Base-by-base conservation (phyloP, 345 rosid species). In the Abelmoschus esculentus region DNA sequence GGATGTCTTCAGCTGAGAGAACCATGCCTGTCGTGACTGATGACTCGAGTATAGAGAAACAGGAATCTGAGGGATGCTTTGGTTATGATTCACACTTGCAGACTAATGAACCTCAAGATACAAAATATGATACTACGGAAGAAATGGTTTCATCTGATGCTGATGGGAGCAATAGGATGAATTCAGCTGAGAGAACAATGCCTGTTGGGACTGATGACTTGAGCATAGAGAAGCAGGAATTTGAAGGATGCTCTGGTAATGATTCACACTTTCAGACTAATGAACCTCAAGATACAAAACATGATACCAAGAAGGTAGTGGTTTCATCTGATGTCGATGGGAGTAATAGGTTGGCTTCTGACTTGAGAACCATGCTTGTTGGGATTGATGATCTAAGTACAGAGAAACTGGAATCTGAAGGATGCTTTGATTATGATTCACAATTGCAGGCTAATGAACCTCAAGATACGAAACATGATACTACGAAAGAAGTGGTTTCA, bases 111-210 rank as follows among this genome's bases (percentile, higher is more conserved):
- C 53, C 56, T 19, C 14, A 50, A 61, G 65, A 65, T 42, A 67
- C 19, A 0, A 62, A 34, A 55, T 36, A 55, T 22, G 69, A 55
- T 14, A 14, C 10, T 44, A 31, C 32, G 7, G 73, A 49, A 12
- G 57, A 54, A 5, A 29, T 72, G 62, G 73, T 72, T 72, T 64
- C 75, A 56, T 67, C 79, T 47, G 76, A 81, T 65, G 61, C 15
- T 38, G 55, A 31, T 19, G 66, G 50, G 62, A 10, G 58, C 44
- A 79, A 52, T 34, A 60, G n/a, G 64, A n/a, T 61, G 65, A 61
- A 15, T 36, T 36, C 66, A 47, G 75, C 72, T 26, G 28, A 32
- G 34, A 61, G 19, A 73, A 66, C 15, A 44, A 32, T 61, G 49
- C 26, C 44, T 67, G 7, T 32, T 38, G 36, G 15, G 19, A 26